Evolutionary conservation across 441 rosid genomes (phyloP), one percentile per base, ranked within the genome.

Genomic region (Codiaeum variegatum): DNA sequence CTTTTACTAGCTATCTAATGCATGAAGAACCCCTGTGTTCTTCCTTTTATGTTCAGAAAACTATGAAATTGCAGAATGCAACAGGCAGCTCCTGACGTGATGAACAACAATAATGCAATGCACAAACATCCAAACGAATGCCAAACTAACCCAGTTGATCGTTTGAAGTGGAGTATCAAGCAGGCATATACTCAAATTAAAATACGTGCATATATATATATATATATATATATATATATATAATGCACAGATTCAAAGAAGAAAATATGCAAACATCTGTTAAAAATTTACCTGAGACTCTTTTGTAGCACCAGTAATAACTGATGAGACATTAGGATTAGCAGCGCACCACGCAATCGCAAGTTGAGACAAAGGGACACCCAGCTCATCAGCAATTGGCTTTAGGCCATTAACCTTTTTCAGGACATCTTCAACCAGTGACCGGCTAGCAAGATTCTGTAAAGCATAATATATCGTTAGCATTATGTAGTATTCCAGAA

Each of bases 331-430:
- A 69, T 92, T 92, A 64, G 97, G 97, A 80, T 94, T 94, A 60
- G 91, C 82, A 72, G 98, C 98, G 81, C 98, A 94, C 98, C 98
- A 94, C 1, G 98, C 98, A 75, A 94, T 91, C 12, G 97, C 88
- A 75, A 94, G 96, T 82, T 94, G 98, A 80, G 98, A 86, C 67
- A 91, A 83, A 40, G 97, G 85, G 44, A 92, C 98, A 62, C 98
- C 99, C 42, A 94, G 88, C 77, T 94, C 99, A 83, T 94, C 99
- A 34, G 99, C 98, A 73, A 93, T 88, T n/a, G 97, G 97, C 85
- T 93, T 94, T 77, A 94, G 85, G 52, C 89, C 96, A 52, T 88
- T 86, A 23, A 92, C 98, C 85, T 94, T 94, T 82, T 69, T 90
- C 85, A 92, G 82, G 75, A 88, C 94, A 62, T 94, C 98, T 83